These are phyloP conservation scores for Nyctanthes arbortristis DNA, from an alignment of 257 asterid genomes.

Conservation along the genomic window DNA sequence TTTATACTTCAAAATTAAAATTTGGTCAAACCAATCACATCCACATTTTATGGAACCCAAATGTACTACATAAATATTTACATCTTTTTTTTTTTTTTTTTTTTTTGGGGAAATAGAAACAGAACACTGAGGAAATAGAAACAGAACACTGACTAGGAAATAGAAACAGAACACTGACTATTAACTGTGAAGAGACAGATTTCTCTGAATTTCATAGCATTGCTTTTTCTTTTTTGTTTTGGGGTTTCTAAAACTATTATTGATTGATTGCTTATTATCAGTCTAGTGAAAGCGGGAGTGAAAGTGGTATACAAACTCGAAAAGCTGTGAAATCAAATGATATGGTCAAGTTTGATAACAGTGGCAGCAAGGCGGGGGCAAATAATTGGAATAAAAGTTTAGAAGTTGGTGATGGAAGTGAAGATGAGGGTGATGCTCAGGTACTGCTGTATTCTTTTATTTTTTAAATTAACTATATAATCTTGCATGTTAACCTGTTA, in stretches of 20 bases:
- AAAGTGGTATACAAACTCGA: slow-evolving; percentile 72
- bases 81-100: neutral
- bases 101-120: too few species aligned
- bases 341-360: slow-evolving; percentile 48
- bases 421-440: slow-evolving; percentile 81
- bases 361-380: slow-evolving; percentile 55
- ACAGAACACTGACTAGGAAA: too few species aligned
- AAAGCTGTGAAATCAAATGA: slow-evolving; percentile 63
- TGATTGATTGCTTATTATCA: slow-evolving; percentile 38
- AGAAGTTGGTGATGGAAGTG: slow-evolving; percentile 60
- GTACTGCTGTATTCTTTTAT: slow-evolving; percentile 29
- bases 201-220: slow-evolving; percentile 7
- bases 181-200: too few species aligned
- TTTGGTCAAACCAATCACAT: too few species aligned
- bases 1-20: neutral
- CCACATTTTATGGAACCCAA: too few species aligned
- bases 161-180: too few species aligned
- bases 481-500: slow-evolving; percentile 6
- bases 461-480: neutral
- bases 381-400: slow-evolving; percentile 51
- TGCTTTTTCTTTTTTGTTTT: neutral
- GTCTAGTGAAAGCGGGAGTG: slow-evolving; percentile 98
- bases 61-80: neutral
- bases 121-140: slow-evolving; percentile 1
- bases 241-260: too few species aligned